Conservation (phyloP, 164 flowering plant genomes). For the Chloranthus sessilifolius region DNA sequence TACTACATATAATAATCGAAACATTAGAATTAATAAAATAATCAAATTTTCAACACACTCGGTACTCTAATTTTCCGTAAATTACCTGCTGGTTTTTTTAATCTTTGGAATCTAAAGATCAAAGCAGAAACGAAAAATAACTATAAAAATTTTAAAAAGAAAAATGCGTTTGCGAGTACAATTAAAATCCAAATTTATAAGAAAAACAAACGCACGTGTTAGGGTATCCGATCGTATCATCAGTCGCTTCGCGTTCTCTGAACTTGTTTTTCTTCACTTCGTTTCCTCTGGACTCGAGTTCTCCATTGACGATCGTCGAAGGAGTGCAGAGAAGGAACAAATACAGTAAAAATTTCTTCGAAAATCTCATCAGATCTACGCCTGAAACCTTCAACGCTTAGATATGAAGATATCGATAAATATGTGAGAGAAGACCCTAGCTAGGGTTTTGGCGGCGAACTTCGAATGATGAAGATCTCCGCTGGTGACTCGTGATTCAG, state of each 20-base stretch:
- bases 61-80: no score
- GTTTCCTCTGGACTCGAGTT: slow-evolving; percentile 17
- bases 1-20: no score
- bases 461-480: background rate
- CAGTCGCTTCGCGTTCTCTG: slow-evolving; percentile 73
- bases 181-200: background rate
- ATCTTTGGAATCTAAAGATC: no score
- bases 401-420: no score
- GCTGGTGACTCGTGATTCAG: no score
- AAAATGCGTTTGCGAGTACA: no score
- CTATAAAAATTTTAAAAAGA: background rate
- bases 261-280: slow-evolving; percentile 56
- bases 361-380: slow-evolving; percentile 19
- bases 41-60: no score
- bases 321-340: slow-evolving; percentile 7
- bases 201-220: slow-evolving; percentile 42
- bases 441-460: background rate
- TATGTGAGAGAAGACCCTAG: background rate
- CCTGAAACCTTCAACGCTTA: background rate
- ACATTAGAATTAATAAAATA: no score
- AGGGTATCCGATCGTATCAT: slow-evolving; percentile 72
- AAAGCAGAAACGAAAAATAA: background rate
- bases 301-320: slow-evolving; percentile 5
- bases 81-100: no score
- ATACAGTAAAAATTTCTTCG: slow-evolving; percentile 3